Evolutionary conservation across 2,329 filamentous ascomycete species (phyloP).

Genomic region (Tolypocladium guangdongense): DNA sequence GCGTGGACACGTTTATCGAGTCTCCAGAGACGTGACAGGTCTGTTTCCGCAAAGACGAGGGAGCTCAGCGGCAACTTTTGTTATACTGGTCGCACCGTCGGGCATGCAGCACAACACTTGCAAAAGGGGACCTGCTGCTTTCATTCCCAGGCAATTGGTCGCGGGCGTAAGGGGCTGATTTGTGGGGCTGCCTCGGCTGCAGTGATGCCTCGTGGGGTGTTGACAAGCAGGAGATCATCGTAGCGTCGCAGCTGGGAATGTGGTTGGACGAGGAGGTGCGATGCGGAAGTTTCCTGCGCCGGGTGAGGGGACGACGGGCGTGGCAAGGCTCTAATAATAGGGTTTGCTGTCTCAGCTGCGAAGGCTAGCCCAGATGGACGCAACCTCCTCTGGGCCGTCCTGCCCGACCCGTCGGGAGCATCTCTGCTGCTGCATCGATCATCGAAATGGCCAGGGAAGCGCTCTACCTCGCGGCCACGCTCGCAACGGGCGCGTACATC

Average conservation of each 20-base stretch:
- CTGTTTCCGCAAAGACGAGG: not conserved
- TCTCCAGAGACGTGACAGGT: not conserved
- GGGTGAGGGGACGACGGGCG: not conserved
- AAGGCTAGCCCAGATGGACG: no score
- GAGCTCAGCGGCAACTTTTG: no score
- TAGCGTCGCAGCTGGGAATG: not conserved
- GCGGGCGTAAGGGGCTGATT: no score
- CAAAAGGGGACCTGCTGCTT: not conserved
- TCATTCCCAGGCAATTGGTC: not conserved
- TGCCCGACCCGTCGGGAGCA: not conserved
- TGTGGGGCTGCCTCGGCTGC: not conserved
- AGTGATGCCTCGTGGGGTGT: no score
- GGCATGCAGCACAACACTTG: not conserved
- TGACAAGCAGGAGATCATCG: no score
- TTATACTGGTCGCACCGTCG: not conserved
- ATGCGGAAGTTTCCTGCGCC: not conserved
- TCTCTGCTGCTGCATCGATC: not conserved
- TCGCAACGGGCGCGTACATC: constrained; percentile 3
- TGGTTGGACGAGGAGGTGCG: not conserved
- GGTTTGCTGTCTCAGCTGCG: not conserved
- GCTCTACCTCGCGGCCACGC: not conserved
- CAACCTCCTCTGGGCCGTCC: no score
- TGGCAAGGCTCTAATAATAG: not conserved
- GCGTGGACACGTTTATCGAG: no score
- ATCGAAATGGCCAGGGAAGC: constrained; percentile 1